Evolutionary conservation across 768 basidiomycete genomes (phyloP).

Genomic region (Pisolithus microcarpus): DNA sequence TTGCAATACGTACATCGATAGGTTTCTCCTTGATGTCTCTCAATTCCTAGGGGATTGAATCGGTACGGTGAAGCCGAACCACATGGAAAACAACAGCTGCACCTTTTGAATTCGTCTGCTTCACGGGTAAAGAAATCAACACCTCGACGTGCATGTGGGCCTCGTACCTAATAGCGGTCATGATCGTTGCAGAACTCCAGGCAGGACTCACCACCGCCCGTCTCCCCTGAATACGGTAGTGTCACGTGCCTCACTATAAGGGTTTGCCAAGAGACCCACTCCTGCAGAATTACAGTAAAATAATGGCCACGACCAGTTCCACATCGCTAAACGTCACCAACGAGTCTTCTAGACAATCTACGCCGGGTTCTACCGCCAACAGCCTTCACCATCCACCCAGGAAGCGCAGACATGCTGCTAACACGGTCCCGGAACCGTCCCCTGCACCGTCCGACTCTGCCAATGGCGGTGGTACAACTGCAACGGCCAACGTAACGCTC

Average conservation of each 20-base stretch:
- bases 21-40: conserved; percentile 54
- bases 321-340: conserved; percentile 17
- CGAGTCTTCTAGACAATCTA: conserved; percentile 29
- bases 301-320: conserved; percentile 12
- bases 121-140: conserved; percentile 15
- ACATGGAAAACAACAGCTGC: conserved; percentile 2
- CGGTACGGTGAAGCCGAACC: conserved; percentile 2
- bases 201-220: too few species aligned
- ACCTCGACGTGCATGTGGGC: not conserved
- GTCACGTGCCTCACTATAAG: too few species aligned
- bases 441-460: conserved; percentile 54
- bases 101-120: conserved; percentile 73
- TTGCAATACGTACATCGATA: conserved; percentile 44
- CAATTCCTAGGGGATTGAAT: conserved; percentile 49
- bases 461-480: conserved; percentile 13
- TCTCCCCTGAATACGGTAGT: too few species aligned
- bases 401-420: conserved; percentile 52
- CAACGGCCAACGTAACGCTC: conserved; percentile 43
- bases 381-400: conserved; percentile 15
- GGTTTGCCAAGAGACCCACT: too few species aligned
- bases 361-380: conserved; percentile 18
- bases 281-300: not conserved
- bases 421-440: conserved; percentile 35
- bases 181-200: conserved; percentile 6
- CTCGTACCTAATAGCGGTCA: conserved; percentile 36